Evolutionary conservation across 176 grass and related monocot genomes (phyloP), one percentile per base, ranked within the genome.

Genomic region (Musa itinerans): DNA sequence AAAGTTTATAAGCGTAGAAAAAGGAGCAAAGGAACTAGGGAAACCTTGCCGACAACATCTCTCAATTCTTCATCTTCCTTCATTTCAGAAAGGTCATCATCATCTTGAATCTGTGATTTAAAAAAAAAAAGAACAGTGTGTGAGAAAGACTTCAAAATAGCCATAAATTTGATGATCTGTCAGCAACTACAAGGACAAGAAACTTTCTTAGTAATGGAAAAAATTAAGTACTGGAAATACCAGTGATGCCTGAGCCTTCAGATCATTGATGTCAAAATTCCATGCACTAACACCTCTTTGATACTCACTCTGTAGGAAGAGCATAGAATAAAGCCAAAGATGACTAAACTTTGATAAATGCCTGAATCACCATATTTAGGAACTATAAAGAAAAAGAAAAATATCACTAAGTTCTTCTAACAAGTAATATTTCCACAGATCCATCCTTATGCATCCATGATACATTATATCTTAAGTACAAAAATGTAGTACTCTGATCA

Each of bases 241-340:
- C 72, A 98, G 79, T 84, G 95, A 93, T 87, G 95, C 95, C 89
- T 98, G 95, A 58, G 90, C 82, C 86, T 98, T 98, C 69, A 98
- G 85, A 81, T 98, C 95, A 70, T 98, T 90, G 17, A 98, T 89
- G 86, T 98, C 95, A 12, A 98, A 98, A 69, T 98, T 90, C 95
- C 95, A 98, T 2, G 95, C 95, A 89, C 95, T 98, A 80, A 98
- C 95, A 70, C 95, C 95, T 68, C 95, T 87, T 78, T 98, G 88
- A 73, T 98, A 98, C 65, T 98, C 95, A 82, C 95, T 98, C 95
- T 98, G 89, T 80, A 74, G 61, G 34, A 72, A 79, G 12, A 72
- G 78, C 2, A 53, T 2, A 53, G 11, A 53, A 53, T 11, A 20
- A 23, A 53, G 15, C 14, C 12, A 52, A 14, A 52, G 20, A 53